Base-by-base conservation (phyloP, 176 grass and related monocot genomes). In the Alloteropsis semialata region DNA sequence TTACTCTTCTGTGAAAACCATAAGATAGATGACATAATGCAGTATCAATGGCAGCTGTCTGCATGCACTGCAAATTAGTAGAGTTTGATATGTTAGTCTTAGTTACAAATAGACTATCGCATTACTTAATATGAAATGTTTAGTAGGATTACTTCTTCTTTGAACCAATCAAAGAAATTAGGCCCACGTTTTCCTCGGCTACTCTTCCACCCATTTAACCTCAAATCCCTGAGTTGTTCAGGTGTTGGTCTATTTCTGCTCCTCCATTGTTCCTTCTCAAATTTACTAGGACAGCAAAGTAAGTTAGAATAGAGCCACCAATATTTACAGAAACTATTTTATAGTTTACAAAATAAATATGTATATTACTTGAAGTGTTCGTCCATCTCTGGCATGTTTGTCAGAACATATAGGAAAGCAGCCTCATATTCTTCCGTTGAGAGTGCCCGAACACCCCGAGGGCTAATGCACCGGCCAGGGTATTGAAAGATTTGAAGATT, bases 301-400 rank as follows among this genome's bases (percentile, higher is more conserved):
- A 19, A 65, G 15, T 65, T 64, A 64, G 29, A 19, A 55, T n/a
- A 55, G 5, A 34, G 4, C 0, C 17, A 65, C 8, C 4, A 39
- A 57, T 5, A 44, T 12, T 3, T 38, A 24, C 22, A 19, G 9
- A 25, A 56, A 41, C 16, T n/a, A 67, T 5, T 5, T 22, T 59
- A n/a, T 22, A 67, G 36, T n/a, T 41, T 22, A 8, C 10, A 56
- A 8, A 45, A 6, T n/a, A 27, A 66, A 28, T 28, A 0, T 11
- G 25, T 59, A 13, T 12, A 27, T 59, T 46, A 82, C 39, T 24
- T 43, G 33, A 80, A 80, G 36, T 58, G 29, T 14, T 43, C 22
- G 2, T 81, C 64, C 79, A 80, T 80, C 32, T 80, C 46, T 4
- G 14, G 7, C n/a, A n/a, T n/a, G n/a, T n/a, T n/a, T n/a, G n/a